Evolutionary conservation across 1,284 basidiomycete species (phyloP), one percentile per base, ranked within the genome.

Genomic region (Coriolopsis trogii): DNA sequence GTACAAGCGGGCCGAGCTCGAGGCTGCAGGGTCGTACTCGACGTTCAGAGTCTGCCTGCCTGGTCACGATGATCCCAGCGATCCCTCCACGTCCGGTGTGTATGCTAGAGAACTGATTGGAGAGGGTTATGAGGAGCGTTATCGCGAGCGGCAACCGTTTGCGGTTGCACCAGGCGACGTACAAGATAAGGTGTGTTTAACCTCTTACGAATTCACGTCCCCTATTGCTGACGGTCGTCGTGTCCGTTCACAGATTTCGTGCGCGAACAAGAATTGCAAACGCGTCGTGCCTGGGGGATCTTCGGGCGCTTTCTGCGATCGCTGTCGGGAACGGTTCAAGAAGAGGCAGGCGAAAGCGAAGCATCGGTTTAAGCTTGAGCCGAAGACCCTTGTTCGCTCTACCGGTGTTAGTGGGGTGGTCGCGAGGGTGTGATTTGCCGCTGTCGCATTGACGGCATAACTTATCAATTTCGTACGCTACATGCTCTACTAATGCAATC

Each of bases 351-450:
- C 65, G 39, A 70, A 70, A 60, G 68, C 71, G 46, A 78, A 75
- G 62, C 69, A 74, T 34, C 67, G 73, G 36, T 73, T 73, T 51
- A 74, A 70, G 57, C 68, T 80, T 5, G 77, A 79, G 57, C 77
- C 77, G 28, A 58, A 60, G 53, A 63, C 53, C 31, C 36, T 63
- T 23, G 24, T 61, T 15, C 54, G 58, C 10, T n/a, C 30, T 3
- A 28, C 24, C 15, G 20, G 31, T 7, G 28, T 15, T 13, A 13
- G 21, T 18, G 23, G 23, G 20, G 30, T 18, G 23, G 41, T 5
- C 16, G 41, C 41, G 20, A 42, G 18, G 8, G 28, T 4, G 12
- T 31, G 29, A 41, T 10, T n/a, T n/a, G n/a, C n/a, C n/a, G n/a
- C n/a, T n/a, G n/a, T n/a, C n/a, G n/a, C n/a, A n/a, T n/a, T n/a